Base-by-base conservation (phyloP, 331 rosid species). In the Rosa hybrid region DNA sequence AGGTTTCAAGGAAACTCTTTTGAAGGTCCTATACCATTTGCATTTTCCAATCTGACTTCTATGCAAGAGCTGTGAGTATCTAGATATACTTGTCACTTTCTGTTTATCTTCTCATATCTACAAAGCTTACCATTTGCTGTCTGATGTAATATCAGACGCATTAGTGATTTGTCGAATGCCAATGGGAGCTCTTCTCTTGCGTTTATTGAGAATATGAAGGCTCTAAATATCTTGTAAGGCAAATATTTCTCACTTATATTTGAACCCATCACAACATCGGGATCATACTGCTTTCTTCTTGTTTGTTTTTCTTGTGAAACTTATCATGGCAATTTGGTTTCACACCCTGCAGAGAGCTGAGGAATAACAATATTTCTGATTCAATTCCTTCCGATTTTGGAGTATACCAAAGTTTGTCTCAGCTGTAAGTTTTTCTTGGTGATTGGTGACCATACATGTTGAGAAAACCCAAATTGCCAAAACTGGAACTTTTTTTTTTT, bases 1-100 rank as follows among this genome's bases (percentile, higher is more conserved):
- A 89, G 91, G 85, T 76, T 94, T 80, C 89, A 92, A 78, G 98
- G 98, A 18, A 94, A 94, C 88, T 86, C 93, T 74, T 92, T 94
- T 14, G 82, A 83, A 81, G 94, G 97, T 64, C 84, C 90, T 20
- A 87, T 94, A 77, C 96, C 97, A 21, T 62, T 78, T 0, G 77
- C 90, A 27, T 85, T 94, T 78, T 83, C 87, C 53, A 90, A 86
- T 76, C 83, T 94, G 86, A 90, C 86, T 56, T 85, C 94, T 81
- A 63, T 91, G 67, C 14, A 68, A 45, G 88, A 91, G 59, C 76
- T 94, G 97, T 91, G 77, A 90, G 97, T 86, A 42, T 17, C 62
- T 48, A 63, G 7, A 60, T 74, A 49, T 17, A 59, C 78, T 81
- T n/a, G 60, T 72, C 38, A 46, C 54, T 83, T 77, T 49, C 23